phyloP scores from a whole-genome alignment of 2,329 filamentous ascomycete species.

The Emergomyces pasteurianus region DNA sequence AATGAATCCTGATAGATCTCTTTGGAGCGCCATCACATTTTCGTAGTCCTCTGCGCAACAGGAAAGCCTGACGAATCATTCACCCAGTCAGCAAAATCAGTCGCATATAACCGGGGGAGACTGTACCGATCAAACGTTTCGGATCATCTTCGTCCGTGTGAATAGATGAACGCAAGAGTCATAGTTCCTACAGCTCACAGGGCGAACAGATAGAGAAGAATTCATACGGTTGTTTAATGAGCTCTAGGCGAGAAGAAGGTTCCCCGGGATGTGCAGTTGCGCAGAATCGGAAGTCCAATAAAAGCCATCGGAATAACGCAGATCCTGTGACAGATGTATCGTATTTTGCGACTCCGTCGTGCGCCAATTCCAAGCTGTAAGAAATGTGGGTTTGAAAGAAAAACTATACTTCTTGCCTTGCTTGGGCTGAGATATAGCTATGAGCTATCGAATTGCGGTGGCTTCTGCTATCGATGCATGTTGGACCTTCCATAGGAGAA shows the following conservation, averaged over 20 bases:
- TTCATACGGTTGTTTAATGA: background rate
- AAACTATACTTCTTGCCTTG: background rate
- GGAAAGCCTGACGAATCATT: background rate
- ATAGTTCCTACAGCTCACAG: background rate
- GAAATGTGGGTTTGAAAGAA: background rate
- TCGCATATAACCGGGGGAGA: background rate
- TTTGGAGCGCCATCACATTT: background rate
- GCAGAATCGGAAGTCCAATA: background rate
- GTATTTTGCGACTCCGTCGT: background rate
- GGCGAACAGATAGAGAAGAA: background rate
- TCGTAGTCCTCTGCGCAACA: conserved; percentile 1
- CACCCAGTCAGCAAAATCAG: background rate
- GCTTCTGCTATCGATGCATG: background rate
- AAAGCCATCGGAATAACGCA: background rate
- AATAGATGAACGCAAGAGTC: background rate
- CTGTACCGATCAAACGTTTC: conserved; percentile 1
- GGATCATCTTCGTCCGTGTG: background rate
- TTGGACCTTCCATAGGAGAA: background rate
- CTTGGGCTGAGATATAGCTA: background rate
- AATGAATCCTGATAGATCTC: background rate
- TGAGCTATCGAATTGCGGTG: background rate
- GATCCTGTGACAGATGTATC: background rate
- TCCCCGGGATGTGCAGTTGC: no score
- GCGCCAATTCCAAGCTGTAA: background rate
- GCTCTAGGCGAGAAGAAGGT: background rate